phyloP scores from a whole-genome alignment of 169 alveolate species.

The Plasmodium malariae region DNA sequence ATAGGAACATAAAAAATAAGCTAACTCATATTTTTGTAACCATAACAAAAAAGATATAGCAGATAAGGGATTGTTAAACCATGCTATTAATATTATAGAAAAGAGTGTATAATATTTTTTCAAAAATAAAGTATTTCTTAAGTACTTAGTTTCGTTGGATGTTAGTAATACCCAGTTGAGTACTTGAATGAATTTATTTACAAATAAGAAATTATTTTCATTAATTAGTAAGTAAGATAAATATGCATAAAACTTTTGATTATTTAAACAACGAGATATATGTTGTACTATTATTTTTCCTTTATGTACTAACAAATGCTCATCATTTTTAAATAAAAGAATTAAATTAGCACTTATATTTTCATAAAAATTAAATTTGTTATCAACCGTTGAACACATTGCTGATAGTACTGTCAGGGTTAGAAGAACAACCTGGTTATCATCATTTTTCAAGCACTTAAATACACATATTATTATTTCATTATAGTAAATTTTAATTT shows the following conservation, averaged over 20 bases:
- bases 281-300: constrained; percentile 63
- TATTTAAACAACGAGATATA: constrained; percentile 56
- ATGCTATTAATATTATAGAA: constrained; percentile 79
- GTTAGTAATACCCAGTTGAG: constrained; percentile 86
- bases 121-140: constrained; percentile 79
- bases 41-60: constrained; percentile 85
- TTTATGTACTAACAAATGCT: constrained; percentile 45
- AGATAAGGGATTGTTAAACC: constrained; percentile 80
- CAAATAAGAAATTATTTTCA: constrained; percentile 42
- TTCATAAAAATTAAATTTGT: constrained; percentile 61
- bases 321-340: constrained; percentile 39
- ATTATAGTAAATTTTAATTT: constrained; percentile 32
- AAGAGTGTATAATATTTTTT: constrained; percentile 72
- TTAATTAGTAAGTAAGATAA: constrained; percentile 35
- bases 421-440: constrained; percentile 46
- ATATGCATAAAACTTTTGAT: constrained; percentile 67
- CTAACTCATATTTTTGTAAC: constrained; percentile 84
- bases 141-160: constrained; percentile 82
- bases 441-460: constrained; percentile 48
- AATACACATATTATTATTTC: constrained; percentile 49
- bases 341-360: constrained; percentile 44
- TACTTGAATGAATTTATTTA: constrained; percentile 79
- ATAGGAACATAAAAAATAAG: constrained; percentile 67
- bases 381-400: constrained; percentile 67
- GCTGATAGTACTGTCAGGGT: constrained; percentile 73